A percentile compares a stretch with the other conserved stretches of the same genome.
Evolutionary conservation across 495 filamentous ascomycete genomes (phyloP).

Genomic region (Neurospora sublineolata): DNA sequence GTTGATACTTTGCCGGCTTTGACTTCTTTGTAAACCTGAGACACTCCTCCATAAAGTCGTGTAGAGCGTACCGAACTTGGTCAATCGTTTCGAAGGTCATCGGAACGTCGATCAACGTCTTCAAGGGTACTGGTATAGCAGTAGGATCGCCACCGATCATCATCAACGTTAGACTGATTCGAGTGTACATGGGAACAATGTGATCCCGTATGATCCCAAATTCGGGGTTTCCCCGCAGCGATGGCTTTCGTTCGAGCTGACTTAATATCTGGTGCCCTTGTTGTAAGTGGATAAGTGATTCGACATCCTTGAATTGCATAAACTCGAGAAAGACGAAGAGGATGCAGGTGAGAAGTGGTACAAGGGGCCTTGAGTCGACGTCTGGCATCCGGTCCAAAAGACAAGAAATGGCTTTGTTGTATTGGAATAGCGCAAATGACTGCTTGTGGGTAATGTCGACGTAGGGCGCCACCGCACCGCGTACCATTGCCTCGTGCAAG

Average conservation of each 20-base stretch:
- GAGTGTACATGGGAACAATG: constrained; percentile 32
- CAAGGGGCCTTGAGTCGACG: constrained; percentile 30
- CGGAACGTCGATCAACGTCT: constrained; percentile 20
- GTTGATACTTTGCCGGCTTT: constrained; percentile 13
- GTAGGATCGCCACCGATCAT: constrained; percentile 24
- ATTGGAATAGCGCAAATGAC: constrained; percentile 38
- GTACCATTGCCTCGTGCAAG: constrained; percentile 35
- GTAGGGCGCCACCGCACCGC: constrained; percentile 16
- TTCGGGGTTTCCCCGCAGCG: constrained; percentile 16
- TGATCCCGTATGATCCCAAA: constrained; percentile 26
- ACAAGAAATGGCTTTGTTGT: constrained; percentile 42
- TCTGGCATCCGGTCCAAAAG: constrained; percentile 29
- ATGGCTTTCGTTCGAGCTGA: constrained; percentile 19
- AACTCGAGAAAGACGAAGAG: constrained; percentile 50
- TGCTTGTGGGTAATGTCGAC: constrained; percentile 21
- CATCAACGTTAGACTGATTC: constrained; percentile 26
- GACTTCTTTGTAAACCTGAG: constrained; percentile 21
- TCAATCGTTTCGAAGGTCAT: constrained; percentile 19
- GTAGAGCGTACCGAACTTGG: constrained; percentile 22
- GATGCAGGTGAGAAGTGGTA: constrained; percentile 42
- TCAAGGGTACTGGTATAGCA: constrained; percentile 18
- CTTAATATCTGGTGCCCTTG: constrained; percentile 29
- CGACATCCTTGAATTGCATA: constrained; percentile 36
- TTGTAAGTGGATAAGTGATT: constrained; percentile 31
- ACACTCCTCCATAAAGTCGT: constrained; percentile 25